Evolutionary conservation across 768 basidiomycete genomes (phyloP).

Genomic region (Amanita molliuscula): DNA sequence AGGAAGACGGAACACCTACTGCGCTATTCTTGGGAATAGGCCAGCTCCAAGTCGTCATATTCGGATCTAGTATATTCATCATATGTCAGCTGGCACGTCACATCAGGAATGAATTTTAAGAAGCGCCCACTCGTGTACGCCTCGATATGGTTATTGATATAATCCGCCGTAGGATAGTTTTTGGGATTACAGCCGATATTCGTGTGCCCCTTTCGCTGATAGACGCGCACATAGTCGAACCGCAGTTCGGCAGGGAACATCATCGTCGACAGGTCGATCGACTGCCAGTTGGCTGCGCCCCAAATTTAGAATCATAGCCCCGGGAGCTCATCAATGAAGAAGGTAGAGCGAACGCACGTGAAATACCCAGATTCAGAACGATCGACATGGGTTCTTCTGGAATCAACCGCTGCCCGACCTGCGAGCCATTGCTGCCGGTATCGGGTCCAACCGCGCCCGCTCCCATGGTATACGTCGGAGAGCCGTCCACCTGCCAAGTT

Average conservation of each 20-base stretch:
- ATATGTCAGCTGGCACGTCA: neutral
- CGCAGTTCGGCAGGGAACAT: conserved; percentile 61
- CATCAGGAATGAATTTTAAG: neutral
- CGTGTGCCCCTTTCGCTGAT: conserved; percentile 46
- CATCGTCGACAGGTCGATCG: conserved; percentile 42
- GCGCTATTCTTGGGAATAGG: conserved; percentile 28
- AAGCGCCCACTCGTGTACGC: conserved; percentile 47
- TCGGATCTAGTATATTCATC: conserved; percentile 25
- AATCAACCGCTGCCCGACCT: conserved; percentile 49
- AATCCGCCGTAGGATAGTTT: conserved; percentile 54
- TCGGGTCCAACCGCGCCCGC: conserved; percentile 41
- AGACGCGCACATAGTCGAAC: conserved; percentile 76
- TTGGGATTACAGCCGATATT: conserved; percentile 63
- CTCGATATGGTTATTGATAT: conserved; percentile 43
- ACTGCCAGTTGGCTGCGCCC: conserved; percentile 57
- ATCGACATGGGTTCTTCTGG: conserved; percentile 53
- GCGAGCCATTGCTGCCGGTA: conserved; percentile 24
- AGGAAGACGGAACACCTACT: conserved; percentile 10
- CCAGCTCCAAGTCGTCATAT: conserved; percentile 33
- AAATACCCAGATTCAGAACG: conserved; percentile 54
- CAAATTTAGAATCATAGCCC: neutral
- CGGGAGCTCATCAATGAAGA: neutral
- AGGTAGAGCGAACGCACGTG: conserved; percentile 21
- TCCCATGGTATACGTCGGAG: conserved; percentile 37
- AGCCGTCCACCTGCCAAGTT: conserved; percentile 63